Conservation (phyloP, 495 filamentous ascomycete genomes). For the Hypoxylon trugodes region DNA sequence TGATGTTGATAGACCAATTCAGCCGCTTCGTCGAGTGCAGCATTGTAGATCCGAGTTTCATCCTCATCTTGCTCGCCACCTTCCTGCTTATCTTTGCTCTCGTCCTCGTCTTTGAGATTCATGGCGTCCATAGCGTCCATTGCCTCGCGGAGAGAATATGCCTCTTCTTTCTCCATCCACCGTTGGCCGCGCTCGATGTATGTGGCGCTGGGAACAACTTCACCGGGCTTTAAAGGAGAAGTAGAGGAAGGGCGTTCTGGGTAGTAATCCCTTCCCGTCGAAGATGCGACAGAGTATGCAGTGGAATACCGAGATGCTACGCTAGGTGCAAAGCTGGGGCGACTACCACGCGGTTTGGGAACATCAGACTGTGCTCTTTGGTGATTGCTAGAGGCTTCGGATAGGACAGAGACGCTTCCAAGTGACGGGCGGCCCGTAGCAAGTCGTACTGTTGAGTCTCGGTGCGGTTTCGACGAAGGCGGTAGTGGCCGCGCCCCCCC, state of each 20-base stretch:
- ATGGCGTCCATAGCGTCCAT: constrained; percentile 78
- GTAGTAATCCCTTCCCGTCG: constrained; percentile 54
- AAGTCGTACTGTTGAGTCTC: constrained; percentile 40
- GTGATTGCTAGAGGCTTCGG: constrained; percentile 50
- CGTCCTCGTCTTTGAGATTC: constrained; percentile 45
- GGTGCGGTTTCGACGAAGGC: constrained; percentile 49
- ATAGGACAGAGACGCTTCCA: constrained; percentile 49
- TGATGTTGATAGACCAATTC: constrained; percentile 88
- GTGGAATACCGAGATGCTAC: constrained; percentile 53
- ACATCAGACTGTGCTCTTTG: constrained; percentile 48
- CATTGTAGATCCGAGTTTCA: constrained; percentile 72
- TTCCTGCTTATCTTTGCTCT: constrained; percentile 29
- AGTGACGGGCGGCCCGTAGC: constrained; percentile 45
- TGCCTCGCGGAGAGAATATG: constrained; percentile 76
- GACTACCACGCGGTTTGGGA: constrained; percentile 37
- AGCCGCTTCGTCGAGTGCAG: constrained; percentile 85
- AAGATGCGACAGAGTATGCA: constrained; percentile 44
- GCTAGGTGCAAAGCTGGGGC: constrained; percentile 49
- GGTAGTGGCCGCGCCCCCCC: constrained; percentile 83
- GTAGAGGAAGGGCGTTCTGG: constrained; percentile 44
- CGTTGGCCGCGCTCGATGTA: constrained; percentile 84
- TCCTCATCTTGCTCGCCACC: constrained; percentile 56
- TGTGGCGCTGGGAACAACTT: constrained; percentile 64
- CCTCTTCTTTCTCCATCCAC: constrained; percentile 89
- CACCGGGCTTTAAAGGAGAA: constrained; percentile 56